Evolutionary conservation across 768 basidiomycete species (phyloP), one percentile per base, ranked within the genome.

Genomic region (Candolleomyces aberdarensis): DNA sequence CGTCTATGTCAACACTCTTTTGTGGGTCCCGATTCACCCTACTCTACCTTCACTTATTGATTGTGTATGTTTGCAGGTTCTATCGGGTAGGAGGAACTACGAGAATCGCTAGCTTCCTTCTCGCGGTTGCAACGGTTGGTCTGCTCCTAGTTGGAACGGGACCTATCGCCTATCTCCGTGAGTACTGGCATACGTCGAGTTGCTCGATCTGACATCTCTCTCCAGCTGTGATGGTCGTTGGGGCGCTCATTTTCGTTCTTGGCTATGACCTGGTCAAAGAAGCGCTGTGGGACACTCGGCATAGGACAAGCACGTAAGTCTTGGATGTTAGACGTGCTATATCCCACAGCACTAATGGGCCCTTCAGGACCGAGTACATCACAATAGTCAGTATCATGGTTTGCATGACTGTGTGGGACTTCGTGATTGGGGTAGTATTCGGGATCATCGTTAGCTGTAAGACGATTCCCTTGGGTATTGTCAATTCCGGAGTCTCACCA

Each of bases 251-350:
- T 63, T 96, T 94, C 65, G 94, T 97, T 9, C 82, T 98, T 39
- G 97, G 96, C 0, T 84, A 98, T 55, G 96, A 98, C 65, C 85
- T 99, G 43, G 85, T 94, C 44, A 96, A 96, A 68, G 96, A 98
- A 73, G 96, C 97, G 0, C 71, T 98, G 9, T 98, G 96, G 96
- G 96, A 99, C 74, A 96, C 96, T 10, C 78, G 93, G 50, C 84
- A 92, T 74, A 86, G 95, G 15, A 93, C 93, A 20, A 94, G 86
- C 80, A 78, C 82, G 81, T 91, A 72, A 62, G 83, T 60, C 26
- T 11, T 6, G 49, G 14, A 29, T 17, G 22, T 29, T 2, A 17
- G 7, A 51, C 8, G 31, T 62, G 54, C 13, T 41, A 10, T 36
- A 43, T 46, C n/a, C n/a, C 22, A 14, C 17, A 14, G 20, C 55